Evolutionary conservation across 305 asterid species (phyloP).

Genomic region (Euphrasia arctica): DNA sequence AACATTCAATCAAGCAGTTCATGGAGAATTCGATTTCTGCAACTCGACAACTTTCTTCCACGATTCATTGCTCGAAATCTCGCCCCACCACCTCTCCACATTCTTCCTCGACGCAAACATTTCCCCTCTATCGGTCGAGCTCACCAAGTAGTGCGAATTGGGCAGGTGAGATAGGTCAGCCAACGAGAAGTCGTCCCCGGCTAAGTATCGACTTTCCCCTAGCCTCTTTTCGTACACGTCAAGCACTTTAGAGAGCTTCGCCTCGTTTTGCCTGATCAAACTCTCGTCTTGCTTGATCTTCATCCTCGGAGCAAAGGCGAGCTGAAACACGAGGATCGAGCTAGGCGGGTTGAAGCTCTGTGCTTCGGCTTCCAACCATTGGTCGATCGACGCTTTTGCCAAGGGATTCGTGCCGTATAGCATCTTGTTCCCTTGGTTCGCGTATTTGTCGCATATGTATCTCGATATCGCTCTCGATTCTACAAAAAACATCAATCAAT

Average conservation of each 20-base stretch:
- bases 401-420: conserved; percentile 52
- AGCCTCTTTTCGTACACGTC: conserved; percentile 80
- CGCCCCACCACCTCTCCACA: conserved; percentile 85
- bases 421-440: conserved; percentile 44
- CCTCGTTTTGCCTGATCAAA: conserved; percentile 56
- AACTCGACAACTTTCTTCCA: conserved; percentile 82
- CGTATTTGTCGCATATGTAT: conserved; percentile 54
- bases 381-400: conserved; percentile 68
- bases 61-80: conserved; percentile 58
- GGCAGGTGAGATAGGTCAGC: conserved; percentile 92
- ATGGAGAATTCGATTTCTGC: conserved; percentile 49
- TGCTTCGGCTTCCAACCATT: conserved; percentile 64
- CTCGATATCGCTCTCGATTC: conserved; percentile 51
- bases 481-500: too few species aligned
- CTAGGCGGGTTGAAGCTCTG: conserved; percentile 61
- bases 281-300: conserved; percentile 64
- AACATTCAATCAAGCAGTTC: conserved; percentile 28
- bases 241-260: conserved; percentile 65
- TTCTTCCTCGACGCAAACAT: conserved; percentile 54
- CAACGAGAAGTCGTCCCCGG: conserved; percentile 69
- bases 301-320: conserved; percentile 67
- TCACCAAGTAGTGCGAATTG: conserved; percentile 46
- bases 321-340: conserved; percentile 54
- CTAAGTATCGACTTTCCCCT: conserved; percentile 61
- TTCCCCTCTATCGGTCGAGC: conserved; percentile 38